Percentiles rank a stretch among this genome's conserved stretches.
Conservation (phyloP, 139 green algal genomes). For the Diplosphaera chodatii region DNA sequence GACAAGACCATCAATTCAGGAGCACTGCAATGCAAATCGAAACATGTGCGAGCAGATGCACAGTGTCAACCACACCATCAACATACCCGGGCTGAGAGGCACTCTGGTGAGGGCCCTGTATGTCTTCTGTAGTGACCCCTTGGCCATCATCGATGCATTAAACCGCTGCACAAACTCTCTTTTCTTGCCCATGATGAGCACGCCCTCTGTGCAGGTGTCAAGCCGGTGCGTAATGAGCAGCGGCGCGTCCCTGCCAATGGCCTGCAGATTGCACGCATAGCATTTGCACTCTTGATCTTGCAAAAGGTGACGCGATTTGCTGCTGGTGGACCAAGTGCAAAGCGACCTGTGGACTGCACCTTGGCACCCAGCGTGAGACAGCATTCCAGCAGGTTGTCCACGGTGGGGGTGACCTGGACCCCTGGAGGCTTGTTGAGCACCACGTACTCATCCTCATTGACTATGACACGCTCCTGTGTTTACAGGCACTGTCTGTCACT, state of each 20-base stretch:
- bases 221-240: conserved; percentile 57
- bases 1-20: no score
- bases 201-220: conserved; percentile 67
- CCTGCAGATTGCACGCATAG: no score
- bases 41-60: no score
- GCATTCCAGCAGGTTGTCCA: conserved; percentile 46
- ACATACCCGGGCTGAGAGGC: not conserved
- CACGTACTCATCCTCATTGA: conserved; percentile 33
- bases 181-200: conserved; percentile 57
- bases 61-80: no score
- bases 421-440: conserved; percentile 79
- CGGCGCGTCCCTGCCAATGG: conserved; percentile 17
- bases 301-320: not conserved
- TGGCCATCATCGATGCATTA: conserved; percentile 33
- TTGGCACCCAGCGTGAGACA: conserved; percentile 10
- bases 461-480: conserved; percentile 38
- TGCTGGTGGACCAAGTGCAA: not conserved
- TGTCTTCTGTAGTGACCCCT: conserved; percentile 19
- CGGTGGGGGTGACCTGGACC: conserved; percentile 50
- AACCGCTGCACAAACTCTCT: conserved; percentile 48
- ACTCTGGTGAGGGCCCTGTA: conserved; percentile 25
- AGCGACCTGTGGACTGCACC: not conserved
- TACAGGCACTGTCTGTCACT: not conserved
- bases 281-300: no score
- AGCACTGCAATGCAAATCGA: no score